These are phyloP conservation scores for Austropuccinia psidii DNA, from an alignment of 1,284 basidiomycete species.

Conservation along the genomic window DNA sequence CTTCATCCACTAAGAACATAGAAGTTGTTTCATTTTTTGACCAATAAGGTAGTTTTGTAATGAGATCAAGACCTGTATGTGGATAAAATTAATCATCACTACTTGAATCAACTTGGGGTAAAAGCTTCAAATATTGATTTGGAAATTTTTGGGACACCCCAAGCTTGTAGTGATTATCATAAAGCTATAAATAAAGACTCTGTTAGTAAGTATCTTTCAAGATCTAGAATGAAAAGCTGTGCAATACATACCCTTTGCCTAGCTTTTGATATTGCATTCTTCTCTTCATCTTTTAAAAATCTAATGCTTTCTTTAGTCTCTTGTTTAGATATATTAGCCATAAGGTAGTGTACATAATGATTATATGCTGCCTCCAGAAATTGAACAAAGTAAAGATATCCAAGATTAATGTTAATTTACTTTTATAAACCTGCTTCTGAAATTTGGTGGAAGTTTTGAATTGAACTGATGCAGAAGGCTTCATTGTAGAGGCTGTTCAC, in stretches of 20 bases:
- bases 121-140: neutral
- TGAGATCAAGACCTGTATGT: neutral
- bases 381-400: neutral
- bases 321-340: neutral
- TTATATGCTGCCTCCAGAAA: neutral
- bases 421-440: neutral
- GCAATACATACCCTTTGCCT: neutral
- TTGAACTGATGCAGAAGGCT: neutral
- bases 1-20: too few species aligned
- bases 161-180: neutral
- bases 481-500: neutral
- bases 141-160: neutral
- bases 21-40: too few species aligned
- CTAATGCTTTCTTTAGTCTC: slow-evolving; percentile 1
- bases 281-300: neutral
- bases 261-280: neutral
- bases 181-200: neutral
- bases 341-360: slow-evolving; percentile 3
- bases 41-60: too few species aligned
- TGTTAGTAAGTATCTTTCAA: neutral
- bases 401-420: neutral
- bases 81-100: neutral
- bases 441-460: neutral
- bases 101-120: neutral
- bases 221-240: neutral